Evolutionary conservation across 805 yeast genomes (phyloP).

Genomic region (Candida arabinofermentans): DNA sequence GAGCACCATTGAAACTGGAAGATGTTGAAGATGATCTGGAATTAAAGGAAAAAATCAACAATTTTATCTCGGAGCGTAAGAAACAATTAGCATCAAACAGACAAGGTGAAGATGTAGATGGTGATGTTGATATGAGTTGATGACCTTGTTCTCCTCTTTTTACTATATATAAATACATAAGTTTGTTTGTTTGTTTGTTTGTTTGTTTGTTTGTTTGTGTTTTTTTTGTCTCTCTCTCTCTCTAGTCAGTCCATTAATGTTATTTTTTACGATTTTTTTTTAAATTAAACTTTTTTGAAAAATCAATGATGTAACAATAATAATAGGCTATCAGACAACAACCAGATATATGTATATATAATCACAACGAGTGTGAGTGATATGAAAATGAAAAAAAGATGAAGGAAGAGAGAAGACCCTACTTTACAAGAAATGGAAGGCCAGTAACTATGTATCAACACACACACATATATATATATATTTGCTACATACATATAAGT

Average conservation of each 20-base stretch:
- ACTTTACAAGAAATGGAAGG: no score
- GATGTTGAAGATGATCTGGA: conserved; percentile 81
- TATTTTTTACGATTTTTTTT: no score
- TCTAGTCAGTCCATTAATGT: no score
- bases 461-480: no score
- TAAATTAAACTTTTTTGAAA: no score
- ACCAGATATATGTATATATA: no score
- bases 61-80: conserved; percentile 47
- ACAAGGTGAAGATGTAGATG: conserved; percentile 17
- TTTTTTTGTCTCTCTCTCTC: no score
- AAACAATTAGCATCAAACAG: conserved; percentile 4
- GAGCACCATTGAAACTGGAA: conserved; percentile 84
- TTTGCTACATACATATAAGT: no score
- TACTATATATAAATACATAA: neutral
- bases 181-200: neutral
- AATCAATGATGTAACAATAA: neutral
- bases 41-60: conserved; percentile 55
- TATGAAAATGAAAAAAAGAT: neutral
- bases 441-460: no score
- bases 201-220: neutral
- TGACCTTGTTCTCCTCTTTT: no score
- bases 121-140: conserved; percentile 21
- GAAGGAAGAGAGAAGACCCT: no score
- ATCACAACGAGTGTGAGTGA: neutral
- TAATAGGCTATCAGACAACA: no score